A percentile compares a stretch with the other conserved stretches of the same genome.
These are phyloP conservation scores for Chalciporus pseudorubinellus DNA, from an alignment of 768 basidiomycete genomes.

Conservation along the genomic window DNA sequence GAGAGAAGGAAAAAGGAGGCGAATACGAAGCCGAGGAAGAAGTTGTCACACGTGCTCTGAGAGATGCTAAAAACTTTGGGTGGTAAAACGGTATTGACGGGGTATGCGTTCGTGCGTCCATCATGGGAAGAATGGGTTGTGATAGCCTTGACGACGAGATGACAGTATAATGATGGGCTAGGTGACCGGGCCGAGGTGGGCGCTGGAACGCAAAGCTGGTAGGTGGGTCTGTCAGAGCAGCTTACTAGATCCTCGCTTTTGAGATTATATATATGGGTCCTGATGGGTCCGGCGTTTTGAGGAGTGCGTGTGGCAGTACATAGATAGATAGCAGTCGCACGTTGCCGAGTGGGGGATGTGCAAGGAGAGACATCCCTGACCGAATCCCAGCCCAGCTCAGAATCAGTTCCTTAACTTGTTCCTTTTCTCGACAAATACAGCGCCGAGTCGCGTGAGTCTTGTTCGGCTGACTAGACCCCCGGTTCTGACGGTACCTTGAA, in stretches of 20 bases:
- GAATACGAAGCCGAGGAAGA: background rate
- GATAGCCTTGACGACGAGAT: constrained; percentile 17
- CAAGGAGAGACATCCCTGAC: too few relatives aligned
- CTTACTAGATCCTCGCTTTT: background rate
- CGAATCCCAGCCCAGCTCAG: too few relatives aligned
- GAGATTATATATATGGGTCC: background rate
- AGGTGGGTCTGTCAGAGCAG: background rate
- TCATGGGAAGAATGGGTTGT: constrained; percentile 12
- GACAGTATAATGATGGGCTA: constrained; percentile 9
- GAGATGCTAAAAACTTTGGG: background rate
- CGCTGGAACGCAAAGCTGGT: background rate
- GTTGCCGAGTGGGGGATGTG: constrained; percentile 12
- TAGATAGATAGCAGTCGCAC: background rate
- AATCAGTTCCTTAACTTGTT: background rate
- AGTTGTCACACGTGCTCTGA: background rate
- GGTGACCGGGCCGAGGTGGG: constrained; percentile 9
- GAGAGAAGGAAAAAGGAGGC: background rate
- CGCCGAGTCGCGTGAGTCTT: constrained; percentile 5
- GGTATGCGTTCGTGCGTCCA: background rate
- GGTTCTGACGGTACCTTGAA: background rate
- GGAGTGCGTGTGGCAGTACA: constrained; percentile 5
- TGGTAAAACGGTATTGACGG: too few relatives aligned
- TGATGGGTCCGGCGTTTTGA: background rate
- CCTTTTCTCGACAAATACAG: background rate
- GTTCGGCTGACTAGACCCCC: constrained; percentile 17